A percentile compares a stretch with the other conserved stretches of the same genome.
Conservation (phyloP, 2,329 filamentous ascomycete genomes). For the Exutisphaerella laricina region DNA sequence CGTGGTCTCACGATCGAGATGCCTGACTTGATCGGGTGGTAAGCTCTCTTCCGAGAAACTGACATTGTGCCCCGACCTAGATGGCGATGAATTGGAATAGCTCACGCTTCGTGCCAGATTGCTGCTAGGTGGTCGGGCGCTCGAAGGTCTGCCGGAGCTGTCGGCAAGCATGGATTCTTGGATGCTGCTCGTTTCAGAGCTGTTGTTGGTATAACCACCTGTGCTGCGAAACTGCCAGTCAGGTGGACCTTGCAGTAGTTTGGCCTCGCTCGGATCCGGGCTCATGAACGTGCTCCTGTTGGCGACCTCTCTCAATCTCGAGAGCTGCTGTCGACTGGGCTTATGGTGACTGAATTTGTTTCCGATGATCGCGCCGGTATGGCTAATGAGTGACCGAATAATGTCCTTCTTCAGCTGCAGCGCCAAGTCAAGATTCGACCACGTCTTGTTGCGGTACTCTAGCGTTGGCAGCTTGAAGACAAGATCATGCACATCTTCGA, state of each 20-base stretch:
- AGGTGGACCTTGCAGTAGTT: conserved; percentile 9
- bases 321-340: conserved; percentile 72
- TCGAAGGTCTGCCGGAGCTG: conserved; percentile 25
- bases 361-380: conserved; percentile 91
- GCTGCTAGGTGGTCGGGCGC: conserved; percentile 26
- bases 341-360: conserved; percentile 94
- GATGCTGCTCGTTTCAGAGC: conserved; percentile 27
- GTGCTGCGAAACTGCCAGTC: conserved; percentile 13
- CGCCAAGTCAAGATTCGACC: conserved; percentile 94
- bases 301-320: conserved; percentile 75
- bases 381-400: conserved; percentile 86
- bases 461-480: conserved; percentile 92
- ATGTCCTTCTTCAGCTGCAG: conserved; percentile 91
- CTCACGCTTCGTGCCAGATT: conserved; percentile 23
- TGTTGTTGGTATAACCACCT: conserved; percentile 10
- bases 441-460: conserved; percentile 97
- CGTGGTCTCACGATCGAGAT: conserved; percentile 2
- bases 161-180: conserved; percentile 19
- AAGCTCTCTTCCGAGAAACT: conserved; percentile 8
- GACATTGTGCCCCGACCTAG: conserved; percentile 19
- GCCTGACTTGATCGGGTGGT: background rate
- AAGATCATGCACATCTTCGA: conserved; percentile 95
- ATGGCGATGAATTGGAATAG: conserved; percentile 15
- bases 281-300: conserved; percentile 63
- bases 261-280: conserved; percentile 12